These are phyloP conservation scores for Claviceps paspali DNA, from an alignment of 2,329 filamentous ascomycete species.

Conservation along the genomic window DNA sequence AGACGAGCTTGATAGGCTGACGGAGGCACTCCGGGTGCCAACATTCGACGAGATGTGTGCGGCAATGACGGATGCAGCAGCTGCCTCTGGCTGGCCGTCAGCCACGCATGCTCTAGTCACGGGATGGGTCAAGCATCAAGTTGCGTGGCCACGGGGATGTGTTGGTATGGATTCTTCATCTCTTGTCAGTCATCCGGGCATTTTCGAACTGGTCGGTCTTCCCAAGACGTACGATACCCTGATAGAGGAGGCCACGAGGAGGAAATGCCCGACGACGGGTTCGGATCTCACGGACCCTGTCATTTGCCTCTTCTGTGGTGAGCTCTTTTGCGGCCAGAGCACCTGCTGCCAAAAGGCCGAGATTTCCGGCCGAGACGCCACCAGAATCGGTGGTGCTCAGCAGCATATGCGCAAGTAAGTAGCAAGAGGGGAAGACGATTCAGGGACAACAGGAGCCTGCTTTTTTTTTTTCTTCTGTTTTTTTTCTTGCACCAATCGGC, in stretches of 20 bases:
- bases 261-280: slow-evolving; percentile 74
- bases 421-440: not conserved
- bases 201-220: slow-evolving; percentile 85
- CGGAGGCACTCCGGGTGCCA: slow-evolving; percentile 59
- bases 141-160: slow-evolving; percentile 21
- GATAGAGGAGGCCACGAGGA: slow-evolving; percentile 77
- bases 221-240: slow-evolving; percentile 85
- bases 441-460: not conserved
- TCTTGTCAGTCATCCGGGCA: slow-evolving; percentile 62
- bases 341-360: slow-evolving; percentile 70
- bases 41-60: slow-evolving; percentile 65
- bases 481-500: too few species aligned
- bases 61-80: slow-evolving; percentile 32
- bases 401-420: slow-evolving; percentile 77
- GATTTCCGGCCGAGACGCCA: slow-evolving; percentile 24
- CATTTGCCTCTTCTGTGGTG: slow-evolving; percentile 87
- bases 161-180: slow-evolving; percentile 25
- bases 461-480: not conserved
- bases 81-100: slow-evolving; percentile 33
- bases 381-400: slow-evolving; percentile 64
- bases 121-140: slow-evolving; percentile 62
- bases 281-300: slow-evolving; percentile 84
- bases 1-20: slow-evolving; percentile 71
- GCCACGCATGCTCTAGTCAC: slow-evolving; percentile 30
- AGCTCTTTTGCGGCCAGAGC: slow-evolving; percentile 91